Percentiles rank a stretch among this genome's conserved stretches.
phyloP scores from a whole-genome alignment of 164 flowering plant genomes.

The Protea cynaroides region DNA sequence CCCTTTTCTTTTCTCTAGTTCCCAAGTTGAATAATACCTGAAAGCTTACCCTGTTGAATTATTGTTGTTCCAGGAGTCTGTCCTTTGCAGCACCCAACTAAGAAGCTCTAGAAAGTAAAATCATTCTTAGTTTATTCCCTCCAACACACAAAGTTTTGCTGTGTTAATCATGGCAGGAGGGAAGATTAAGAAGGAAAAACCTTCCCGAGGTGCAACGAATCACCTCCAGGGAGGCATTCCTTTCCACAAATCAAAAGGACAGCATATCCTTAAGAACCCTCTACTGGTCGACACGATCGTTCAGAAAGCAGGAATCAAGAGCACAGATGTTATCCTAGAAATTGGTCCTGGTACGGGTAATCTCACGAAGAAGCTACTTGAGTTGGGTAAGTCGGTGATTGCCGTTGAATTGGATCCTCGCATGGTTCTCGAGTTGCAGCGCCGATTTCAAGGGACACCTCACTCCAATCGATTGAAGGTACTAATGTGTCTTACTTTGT shows the following conservation, averaged over 20 bases:
- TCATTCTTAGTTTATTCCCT: too few species aligned
- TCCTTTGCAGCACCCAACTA: too few species aligned
- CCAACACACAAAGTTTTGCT: too few species aligned
- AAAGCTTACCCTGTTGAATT: too few species aligned
- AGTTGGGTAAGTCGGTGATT: conserved; percentile 71
- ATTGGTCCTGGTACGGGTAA: conserved; percentile 97
- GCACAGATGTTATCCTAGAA: conserved; percentile 81
- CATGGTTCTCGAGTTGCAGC: conserved; percentile 72
- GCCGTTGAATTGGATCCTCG: conserved; percentile 93
- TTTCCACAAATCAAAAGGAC: conserved; percentile 94
- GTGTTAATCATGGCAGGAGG: too few species aligned
- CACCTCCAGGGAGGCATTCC: conserved; percentile 76
- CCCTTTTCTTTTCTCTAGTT: too few species aligned
- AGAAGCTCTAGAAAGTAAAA: too few species aligned
- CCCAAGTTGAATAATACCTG: too few species aligned
- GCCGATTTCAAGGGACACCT: conserved; percentile 87
- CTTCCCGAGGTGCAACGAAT: conserved; percentile 20
- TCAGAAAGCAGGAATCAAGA: conserved; percentile 79
- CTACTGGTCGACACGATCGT: conserved; percentile 66
- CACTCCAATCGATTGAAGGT: conserved; percentile 58
- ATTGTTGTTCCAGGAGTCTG: too few species aligned
- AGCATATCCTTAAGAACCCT: conserved; percentile 88
- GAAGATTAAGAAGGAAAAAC: conserved; percentile 60
- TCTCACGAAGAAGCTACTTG: conserved; percentile 88
- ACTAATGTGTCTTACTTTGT: neutral